These are phyloP conservation scores for Globisporangium okanoganense DNA, from an alignment of 352 stramenopile genomes.

Conservation along the genomic window DNA sequence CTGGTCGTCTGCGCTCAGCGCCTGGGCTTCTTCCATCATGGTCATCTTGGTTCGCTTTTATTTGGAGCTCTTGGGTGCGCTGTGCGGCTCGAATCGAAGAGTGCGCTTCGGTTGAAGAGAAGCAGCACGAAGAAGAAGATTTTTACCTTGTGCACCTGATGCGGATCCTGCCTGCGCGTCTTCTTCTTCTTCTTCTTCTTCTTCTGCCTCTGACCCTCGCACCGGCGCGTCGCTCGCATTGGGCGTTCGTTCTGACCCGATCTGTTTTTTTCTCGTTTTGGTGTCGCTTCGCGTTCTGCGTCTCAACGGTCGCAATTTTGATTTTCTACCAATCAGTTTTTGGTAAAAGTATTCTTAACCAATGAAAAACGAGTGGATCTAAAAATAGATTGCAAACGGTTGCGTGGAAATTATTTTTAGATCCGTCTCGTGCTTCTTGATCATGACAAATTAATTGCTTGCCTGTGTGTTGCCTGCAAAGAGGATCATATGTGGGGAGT, in stretches of 20 bases:
- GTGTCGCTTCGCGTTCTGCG: constrained; percentile 3
- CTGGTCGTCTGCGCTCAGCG: constrained; percentile 48
- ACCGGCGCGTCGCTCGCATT: constrained; percentile 1
- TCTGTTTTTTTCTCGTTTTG: constrained; percentile 1
- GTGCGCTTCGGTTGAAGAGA: neutral
- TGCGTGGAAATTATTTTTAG: constrained; percentile 2
- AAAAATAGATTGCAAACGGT: constrained; percentile 5
- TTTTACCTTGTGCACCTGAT: neutral
- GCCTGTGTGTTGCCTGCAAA: too few species aligned
- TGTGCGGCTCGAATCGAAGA: neutral
- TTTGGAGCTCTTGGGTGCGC: neutral
- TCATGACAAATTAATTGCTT: too few species aligned
- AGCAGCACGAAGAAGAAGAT: neutral
- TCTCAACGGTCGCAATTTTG: neutral
- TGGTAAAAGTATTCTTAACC: neutral
- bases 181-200: neutral
- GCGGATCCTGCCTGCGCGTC: too few species aligned
- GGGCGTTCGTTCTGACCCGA: constrained; percentile 11
- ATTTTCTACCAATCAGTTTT: neutral
- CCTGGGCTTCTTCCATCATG: constrained; percentile 42
- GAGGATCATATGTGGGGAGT: neutral
- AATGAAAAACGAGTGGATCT: neutral
- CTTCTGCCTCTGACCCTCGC: neutral
- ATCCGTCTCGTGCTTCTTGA: neutral
- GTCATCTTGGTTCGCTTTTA: constrained; percentile 16